Base-by-base conservation (phyloP, 768 basidiomycete species). In the Lactarius evosmus region DNA sequence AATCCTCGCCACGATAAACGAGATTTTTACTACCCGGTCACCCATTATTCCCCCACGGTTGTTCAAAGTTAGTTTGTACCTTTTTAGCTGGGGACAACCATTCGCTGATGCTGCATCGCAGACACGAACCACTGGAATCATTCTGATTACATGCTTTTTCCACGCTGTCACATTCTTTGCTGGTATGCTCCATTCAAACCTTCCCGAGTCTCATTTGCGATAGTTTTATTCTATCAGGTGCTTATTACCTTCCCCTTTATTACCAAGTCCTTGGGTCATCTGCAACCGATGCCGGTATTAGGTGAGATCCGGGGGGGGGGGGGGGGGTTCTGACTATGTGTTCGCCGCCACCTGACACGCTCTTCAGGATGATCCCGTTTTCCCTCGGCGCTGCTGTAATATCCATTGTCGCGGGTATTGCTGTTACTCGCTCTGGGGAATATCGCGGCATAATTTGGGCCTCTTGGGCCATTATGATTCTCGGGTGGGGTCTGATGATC, bases 231-330 rank as follows among this genome's bases (percentile, higher is more conserved):
- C 2, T 36, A 38, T 1, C 41, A 81, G 82, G 80, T 33, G 82
- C 84, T 50, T 87, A 77, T 70, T 91, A 91, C 69, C 78, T 93
- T 7, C 90, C 91, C 1, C 71, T 92, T 2, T 93, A 88, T 71
- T 93, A 81, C 74, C 91, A 93, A 76, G 82, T 87, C 2, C 80
- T 91, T 14, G 91, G 91, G 0, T 79, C 88, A 0, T 87, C 87
- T 8, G 88, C 90, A 7, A 91, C 88, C 0, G 78, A 75, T 52
- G 81, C 89, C 30, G 88, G 88, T 56, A 79, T 91, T 25, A 78
- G 82, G 88, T 86, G 72, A 72, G 58, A 25, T 16, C 30, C 14
- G n/a, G 16, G 6, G 16, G n/a, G 17, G 19, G n/a, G 27, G 25
- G 17, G n/a, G 17, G 19, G n/a, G 27, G 25, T 7, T 36, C 27